Conservation (phyloP, 805 yeast species). For the Candida oleophila region DNA sequence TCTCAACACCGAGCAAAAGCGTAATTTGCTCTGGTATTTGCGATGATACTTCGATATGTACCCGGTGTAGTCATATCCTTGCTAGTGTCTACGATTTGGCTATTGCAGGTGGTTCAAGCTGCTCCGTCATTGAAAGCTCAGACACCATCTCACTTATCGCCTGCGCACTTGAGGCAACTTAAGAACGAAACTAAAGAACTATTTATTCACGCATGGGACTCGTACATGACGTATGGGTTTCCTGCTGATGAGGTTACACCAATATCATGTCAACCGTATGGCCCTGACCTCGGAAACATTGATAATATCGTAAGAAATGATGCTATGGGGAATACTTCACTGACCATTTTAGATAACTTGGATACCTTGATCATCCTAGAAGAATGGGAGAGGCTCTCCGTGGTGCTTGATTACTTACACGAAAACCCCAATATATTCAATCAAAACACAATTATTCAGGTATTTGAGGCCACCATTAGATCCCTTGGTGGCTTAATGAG, state of each 20-base stretch:
- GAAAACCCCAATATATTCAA: constrained; percentile 51
- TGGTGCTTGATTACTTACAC: constrained; percentile 26
- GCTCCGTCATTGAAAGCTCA: not conserved
- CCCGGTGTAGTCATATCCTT: not conserved
- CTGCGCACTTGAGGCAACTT: constrained; percentile 31
- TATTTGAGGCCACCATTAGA: constrained; percentile 83
- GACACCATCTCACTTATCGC: constrained; percentile 21
- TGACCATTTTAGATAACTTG: constrained; percentile 74
- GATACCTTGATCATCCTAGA: constrained; percentile 77
- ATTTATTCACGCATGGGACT: constrained; percentile 73
- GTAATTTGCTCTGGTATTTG: no score
- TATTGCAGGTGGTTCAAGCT: constrained; percentile 1
- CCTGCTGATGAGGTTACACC: constrained; percentile 86
- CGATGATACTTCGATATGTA: not conserved
- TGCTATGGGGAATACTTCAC: constrained; percentile 79
- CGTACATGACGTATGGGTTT: constrained; percentile 66
- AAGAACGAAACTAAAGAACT: constrained; percentile 50
- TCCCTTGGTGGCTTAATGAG: constrained; percentile 80
- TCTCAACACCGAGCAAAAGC: no score
- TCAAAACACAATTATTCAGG: constrained; percentile 74
- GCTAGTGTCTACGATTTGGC: not conserved
- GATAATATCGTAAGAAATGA: constrained; percentile 68
- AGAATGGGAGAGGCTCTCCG: constrained; percentile 54
- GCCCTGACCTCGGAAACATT: constrained; percentile 56
- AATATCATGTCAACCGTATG: constrained; percentile 63